A percentile compares a stretch with the other conserved stretches of the same genome.
These are phyloP conservation scores for Apophysomyces trapeziformis DNA, from an alignment of 371 early-diverging fungal genomes.

Conservation along the genomic window DNA sequence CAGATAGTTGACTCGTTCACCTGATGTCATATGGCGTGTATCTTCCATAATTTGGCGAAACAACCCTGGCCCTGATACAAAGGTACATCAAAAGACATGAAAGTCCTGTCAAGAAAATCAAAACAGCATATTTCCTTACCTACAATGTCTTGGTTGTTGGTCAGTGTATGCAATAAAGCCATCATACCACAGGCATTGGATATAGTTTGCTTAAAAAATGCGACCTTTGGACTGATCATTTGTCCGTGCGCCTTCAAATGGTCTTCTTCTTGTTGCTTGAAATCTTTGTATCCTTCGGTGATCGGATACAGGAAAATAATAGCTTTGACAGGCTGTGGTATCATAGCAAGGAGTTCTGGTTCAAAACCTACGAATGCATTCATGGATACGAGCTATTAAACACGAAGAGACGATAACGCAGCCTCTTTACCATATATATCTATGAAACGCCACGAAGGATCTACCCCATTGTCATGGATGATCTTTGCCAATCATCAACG, in stretches of 20 bases:
- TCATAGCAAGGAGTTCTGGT: constrained; percentile 70
- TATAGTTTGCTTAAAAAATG: constrained; percentile 85
- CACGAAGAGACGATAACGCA: neutral
- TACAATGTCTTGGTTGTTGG: constrained; percentile 52
- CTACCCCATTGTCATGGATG: constrained; percentile 62
- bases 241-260: constrained; percentile 49
- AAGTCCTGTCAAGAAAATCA: neutral
- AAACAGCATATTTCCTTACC: constrained; percentile 21
- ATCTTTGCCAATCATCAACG: constrained; percentile 30
- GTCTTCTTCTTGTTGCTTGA: constrained; percentile 51
- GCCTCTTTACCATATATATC: constrained; percentile 61
- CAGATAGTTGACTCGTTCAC: constrained; percentile 67
- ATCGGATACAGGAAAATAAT: constrained; percentile 75
- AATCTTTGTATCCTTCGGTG: constrained; percentile 59
- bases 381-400: neutral
- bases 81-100: neutral
- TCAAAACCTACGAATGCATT: constrained; percentile 63
- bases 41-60: constrained; percentile 61
- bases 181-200: constrained; percentile 89
- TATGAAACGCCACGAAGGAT: constrained; percentile 52
- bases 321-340: constrained; percentile 79
- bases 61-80: constrained; percentile 48
- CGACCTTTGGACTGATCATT: constrained; percentile 53
- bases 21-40: constrained; percentile 59
- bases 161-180: constrained; percentile 71